Evolutionary conservation across 805 yeast genomes (phyloP).

Genomic region (Peterozyma xylosa): DNA sequence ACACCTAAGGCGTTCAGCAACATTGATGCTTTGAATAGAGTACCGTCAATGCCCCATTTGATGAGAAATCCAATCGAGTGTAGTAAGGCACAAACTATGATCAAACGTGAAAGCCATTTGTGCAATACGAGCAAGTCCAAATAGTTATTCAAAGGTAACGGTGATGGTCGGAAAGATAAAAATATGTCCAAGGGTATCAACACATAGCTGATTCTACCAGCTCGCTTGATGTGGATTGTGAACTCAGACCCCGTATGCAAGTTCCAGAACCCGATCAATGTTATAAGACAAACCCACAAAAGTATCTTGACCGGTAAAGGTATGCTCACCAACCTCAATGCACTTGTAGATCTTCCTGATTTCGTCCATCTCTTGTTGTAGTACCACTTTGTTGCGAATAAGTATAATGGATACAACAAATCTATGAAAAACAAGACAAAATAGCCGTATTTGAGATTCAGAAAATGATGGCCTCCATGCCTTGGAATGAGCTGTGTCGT

Average conservation of each 20-base stretch:
- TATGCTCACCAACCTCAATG: slow-evolving; percentile 21
- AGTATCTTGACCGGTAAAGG: slow-evolving; percentile 28
- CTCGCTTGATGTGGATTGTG: slow-evolving; percentile 38
- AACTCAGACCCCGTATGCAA: slow-evolving; percentile 24
- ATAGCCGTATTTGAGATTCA: slow-evolving; percentile 58
- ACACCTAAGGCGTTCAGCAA: slow-evolving; percentile 47
- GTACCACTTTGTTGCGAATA: slow-evolving; percentile 24
- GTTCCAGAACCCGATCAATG: slow-evolving; percentile 25
- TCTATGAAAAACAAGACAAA: slow-evolving; percentile 32
- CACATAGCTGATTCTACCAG: slow-evolving; percentile 55
- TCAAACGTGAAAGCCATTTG: slow-evolving; percentile 63
- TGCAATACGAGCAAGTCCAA: slow-evolving; percentile 50
- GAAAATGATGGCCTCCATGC: slow-evolving; percentile 47
- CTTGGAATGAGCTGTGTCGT: slow-evolving; percentile 16
- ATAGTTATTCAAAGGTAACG: slow-evolving; percentile 39
- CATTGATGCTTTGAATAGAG: slow-evolving; percentile 22
- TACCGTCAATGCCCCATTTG: slow-evolving; percentile 37
- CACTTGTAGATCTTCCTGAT: slow-evolving; percentile 29
- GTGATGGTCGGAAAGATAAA: slow-evolving; percentile 50
- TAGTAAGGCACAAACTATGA: slow-evolving; percentile 32
- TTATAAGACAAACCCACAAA: slow-evolving; percentile 25
- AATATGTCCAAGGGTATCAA: slow-evolving; percentile 52
- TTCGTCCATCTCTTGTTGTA: slow-evolving; percentile 28
- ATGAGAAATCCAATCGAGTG: slow-evolving; percentile 49
- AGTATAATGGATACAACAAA: slow-evolving; percentile 26